Conservation (phyloP, 192 early-diverging fungal genomes). For the Thamnidium elegans region DNA sequence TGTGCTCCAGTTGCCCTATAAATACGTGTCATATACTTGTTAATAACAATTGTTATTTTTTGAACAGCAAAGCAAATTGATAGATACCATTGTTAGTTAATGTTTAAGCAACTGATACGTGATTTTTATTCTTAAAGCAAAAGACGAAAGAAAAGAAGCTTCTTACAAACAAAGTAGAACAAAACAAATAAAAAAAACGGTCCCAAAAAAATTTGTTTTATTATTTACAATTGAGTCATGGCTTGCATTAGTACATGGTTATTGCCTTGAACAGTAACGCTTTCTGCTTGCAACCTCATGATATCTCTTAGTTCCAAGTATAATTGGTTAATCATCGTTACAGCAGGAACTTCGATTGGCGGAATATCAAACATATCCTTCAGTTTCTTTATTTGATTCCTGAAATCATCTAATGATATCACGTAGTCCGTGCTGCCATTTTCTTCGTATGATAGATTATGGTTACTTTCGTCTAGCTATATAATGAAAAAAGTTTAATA, state of each 20-base stretch:
- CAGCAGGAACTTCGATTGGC: constrained; percentile 28
- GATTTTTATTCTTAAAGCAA: not conserved
- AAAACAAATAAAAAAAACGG: too few species aligned
- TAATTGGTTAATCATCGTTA: constrained; percentile 33
- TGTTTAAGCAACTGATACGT: not conserved
- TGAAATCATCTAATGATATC: constrained; percentile 15
- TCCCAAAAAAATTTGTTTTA: too few species aligned
- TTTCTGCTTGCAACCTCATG: constrained; percentile 37
- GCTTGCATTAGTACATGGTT: constrained; percentile 7
- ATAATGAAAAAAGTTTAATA: not conserved
- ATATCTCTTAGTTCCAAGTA: constrained; percentile 37
- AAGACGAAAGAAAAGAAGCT: not conserved
- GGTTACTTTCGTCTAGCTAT: not conserved
- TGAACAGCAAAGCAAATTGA: not conserved
- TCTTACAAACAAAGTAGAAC: too few species aligned
- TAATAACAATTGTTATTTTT: not conserved
- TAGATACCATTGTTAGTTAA: not conserved
- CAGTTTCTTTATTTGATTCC: constrained; percentile 3
- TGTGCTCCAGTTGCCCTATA: constrained; percentile 31
- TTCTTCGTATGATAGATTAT: not conserved
- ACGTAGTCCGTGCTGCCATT: not conserved
- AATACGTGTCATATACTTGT: not conserved
- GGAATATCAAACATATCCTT: constrained; percentile 42
- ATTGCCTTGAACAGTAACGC: constrained; percentile 7
- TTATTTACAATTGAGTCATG: not conserved